Evolutionary conservation across 208 protist genomes (phyloP), one percentile per base, ranked within the genome.

Genomic region (Trypanosoma mega): DNA sequence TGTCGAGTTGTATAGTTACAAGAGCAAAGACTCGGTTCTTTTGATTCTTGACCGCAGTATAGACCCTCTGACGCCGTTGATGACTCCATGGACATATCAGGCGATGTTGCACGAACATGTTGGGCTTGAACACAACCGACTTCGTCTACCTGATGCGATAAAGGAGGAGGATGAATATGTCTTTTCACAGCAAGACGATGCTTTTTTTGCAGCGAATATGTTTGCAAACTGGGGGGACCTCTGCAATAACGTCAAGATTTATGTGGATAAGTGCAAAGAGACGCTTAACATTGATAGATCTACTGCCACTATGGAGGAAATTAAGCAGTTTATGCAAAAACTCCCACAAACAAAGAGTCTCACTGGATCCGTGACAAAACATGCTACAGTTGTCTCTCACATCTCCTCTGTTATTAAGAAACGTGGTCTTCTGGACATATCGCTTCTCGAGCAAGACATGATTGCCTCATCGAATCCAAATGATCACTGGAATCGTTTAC

Each of bases 81-180:
- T 99, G 24, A 96, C 82, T 23, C 96, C 98, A 59, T 99, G 98
- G 98, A 99, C 97, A n/a, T 99, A 99, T 76, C 96, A 99, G 80
- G 94, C 98, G 14, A 99, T 99, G 98, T 78, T 99, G 39, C 97
- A 99, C 76, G 98, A 99, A 70, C 75, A 98, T 58, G 57, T 99
- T 16, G 90, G 89, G 4, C 93, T 99, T 39, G 18, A 74, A 3
- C 95, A 99, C 64, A 98, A 99, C 58, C 78, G 89, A 39, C 64
- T 94, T 27, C 76, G 68, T 20, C 71, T 94, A 21, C 82, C 84
- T 12, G 67, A 75, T 53, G 33, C 27, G 34, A 7, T 45, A 43
- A 41, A 29, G 16, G 61, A 43, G 8, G 50, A 75, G 45, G 85
- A 88, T 34, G 85, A 83, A 21, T 90, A 92, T 67, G 88, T 91